A percentile compares a stretch with the other conserved stretches of the same genome.
Evolutionary conservation across 805 yeast genomes (phyloP).

Genomic region (Wickerhamomyces canadensis): DNA sequence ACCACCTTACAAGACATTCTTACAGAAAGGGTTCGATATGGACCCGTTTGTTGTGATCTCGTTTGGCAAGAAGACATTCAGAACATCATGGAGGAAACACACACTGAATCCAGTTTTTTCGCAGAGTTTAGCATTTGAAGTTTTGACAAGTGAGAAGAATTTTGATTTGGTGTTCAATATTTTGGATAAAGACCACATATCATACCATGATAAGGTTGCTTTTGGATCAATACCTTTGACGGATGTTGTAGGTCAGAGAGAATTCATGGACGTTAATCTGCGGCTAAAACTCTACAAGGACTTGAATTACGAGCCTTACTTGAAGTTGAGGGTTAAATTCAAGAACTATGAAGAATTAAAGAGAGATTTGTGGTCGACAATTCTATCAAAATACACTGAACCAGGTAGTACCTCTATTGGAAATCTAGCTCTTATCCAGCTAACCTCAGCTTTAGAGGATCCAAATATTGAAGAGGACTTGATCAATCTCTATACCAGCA

Average conservation of each 20-base stretch:
- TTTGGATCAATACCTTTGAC: slow-evolving; percentile 49
- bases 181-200: slow-evolving; percentile 76
- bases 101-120: slow-evolving; percentile 77
- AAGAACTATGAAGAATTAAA: slow-evolving; percentile 61
- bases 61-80: slow-evolving; percentile 80
- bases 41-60: slow-evolving; percentile 94
- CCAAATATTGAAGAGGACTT: slow-evolving; percentile 19
- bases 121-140: slow-evolving; percentile 75
- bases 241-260: slow-evolving; percentile 32
- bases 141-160: slow-evolving; percentile 56
- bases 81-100: slow-evolving; percentile 82
- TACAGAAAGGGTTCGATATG: slow-evolving; percentile 83
- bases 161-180: slow-evolving; percentile 68
- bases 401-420: background rate
- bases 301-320: slow-evolving; percentile 38
- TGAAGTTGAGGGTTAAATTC: slow-evolving; percentile 59
- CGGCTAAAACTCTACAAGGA: slow-evolving; percentile 29
- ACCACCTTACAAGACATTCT: slow-evolving; percentile 64
- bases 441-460: slow-evolving; percentile 54
- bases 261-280: slow-evolving; percentile 27
- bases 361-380: slow-evolving; percentile 62
- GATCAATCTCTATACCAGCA: slow-evolving; percentile 11
- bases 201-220: slow-evolving; percentile 82
- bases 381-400: slow-evolving; percentile 50
- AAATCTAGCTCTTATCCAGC: slow-evolving; percentile 42